A percentile compares a stretch with the other conserved stretches of the same genome.
Evolutionary conservation across 352 stramenopile genomes (phyloP).

Genomic region (Pythium periplocum): DNA sequence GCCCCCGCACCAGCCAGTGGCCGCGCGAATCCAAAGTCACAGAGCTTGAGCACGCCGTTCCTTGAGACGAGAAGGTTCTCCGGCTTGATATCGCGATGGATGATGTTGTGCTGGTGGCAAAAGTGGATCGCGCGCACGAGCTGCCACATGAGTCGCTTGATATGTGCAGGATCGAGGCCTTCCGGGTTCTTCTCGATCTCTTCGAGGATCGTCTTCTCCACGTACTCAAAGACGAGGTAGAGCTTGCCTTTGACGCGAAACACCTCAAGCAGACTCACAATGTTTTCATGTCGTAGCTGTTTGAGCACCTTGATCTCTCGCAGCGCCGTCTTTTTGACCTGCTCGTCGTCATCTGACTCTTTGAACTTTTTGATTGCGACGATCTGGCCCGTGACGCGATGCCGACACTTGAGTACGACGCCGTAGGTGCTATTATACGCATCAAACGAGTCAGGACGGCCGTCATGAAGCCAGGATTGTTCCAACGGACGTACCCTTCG

Average conservation of each 20-base stretch:
- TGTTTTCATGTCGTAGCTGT: constrained; percentile 84
- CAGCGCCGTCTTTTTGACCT: constrained; percentile 85
- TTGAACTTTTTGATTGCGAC: constrained; percentile 93
- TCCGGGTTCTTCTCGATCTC: constrained; percentile 86
- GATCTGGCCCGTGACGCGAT: constrained; percentile 78
- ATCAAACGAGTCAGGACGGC: neutral
- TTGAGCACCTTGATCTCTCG: constrained; percentile 85
- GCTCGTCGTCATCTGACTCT: constrained; percentile 85
- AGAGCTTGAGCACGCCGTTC: constrained; percentile 93
- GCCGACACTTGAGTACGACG: constrained; percentile 82
- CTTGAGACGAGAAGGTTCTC: constrained; percentile 93
- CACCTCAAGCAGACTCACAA: constrained; percentile 82
- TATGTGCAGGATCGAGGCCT: constrained; percentile 50
- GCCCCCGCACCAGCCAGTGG: constrained; percentile 55
- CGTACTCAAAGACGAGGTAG: constrained; percentile 86
- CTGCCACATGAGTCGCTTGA: constrained; percentile 84
- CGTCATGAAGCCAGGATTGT: neutral
- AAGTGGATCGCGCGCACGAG: constrained; percentile 86
- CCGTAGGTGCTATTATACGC: constrained; percentile 61
- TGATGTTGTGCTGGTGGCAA: constrained; percentile 95
- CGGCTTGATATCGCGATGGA: constrained; percentile 94
- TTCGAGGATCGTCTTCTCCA: constrained; percentile 87
- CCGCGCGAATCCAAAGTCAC: constrained; percentile 84
- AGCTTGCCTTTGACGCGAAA: constrained; percentile 83
- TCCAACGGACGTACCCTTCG: constrained; percentile 51